Evolutionary conservation across 345 rosid species (phyloP).

Genomic region (Theobroma cacao): DNA sequence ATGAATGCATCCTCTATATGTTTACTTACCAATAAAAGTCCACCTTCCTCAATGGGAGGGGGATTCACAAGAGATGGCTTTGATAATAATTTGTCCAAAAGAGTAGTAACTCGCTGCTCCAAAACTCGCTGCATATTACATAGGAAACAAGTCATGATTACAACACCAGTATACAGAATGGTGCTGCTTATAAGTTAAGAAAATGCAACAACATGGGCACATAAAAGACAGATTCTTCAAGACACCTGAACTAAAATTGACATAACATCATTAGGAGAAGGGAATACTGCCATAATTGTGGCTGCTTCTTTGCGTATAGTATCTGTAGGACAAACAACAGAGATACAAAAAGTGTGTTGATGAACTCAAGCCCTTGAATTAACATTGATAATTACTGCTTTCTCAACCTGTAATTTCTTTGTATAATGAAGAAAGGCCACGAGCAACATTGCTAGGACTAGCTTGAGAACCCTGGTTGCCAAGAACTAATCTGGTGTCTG

Average conservation of each 20-base stretch:
- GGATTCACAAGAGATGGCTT: constrained; percentile 89
- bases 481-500: constrained; percentile 84
- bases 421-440: constrained; percentile 88
- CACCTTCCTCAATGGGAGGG: constrained; percentile 71
- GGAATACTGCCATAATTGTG: constrained; percentile 88
- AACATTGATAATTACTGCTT: constrained; percentile 22
- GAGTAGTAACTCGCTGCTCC: constrained; percentile 92
- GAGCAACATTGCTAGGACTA: constrained; percentile 90
- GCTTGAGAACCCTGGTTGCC: constrained; percentile 85
- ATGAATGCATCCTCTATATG: background rate
- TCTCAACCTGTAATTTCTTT: constrained; percentile 90
- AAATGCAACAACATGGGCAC: constrained; percentile 10
- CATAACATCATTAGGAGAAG: constrained; percentile 96
- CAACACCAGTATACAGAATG: background rate
- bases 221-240: background rate
- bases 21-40: constrained; percentile 26
- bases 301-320: constrained; percentile 95
- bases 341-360: constrained; percentile 18
- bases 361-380: constrained; percentile 16
- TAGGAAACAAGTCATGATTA: constrained; percentile 9
- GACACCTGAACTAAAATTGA: constrained; percentile 91
- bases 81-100: constrained; percentile 77
- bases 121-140: constrained; percentile 66
- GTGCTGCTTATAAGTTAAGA: background rate
- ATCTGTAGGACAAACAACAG: constrained; percentile 45